Percentiles rank a stretch among this genome's conserved stretches.
Evolutionary conservation across 768 basidiomycete genomes (phyloP).

Genomic region (Russula sp.): DNA sequence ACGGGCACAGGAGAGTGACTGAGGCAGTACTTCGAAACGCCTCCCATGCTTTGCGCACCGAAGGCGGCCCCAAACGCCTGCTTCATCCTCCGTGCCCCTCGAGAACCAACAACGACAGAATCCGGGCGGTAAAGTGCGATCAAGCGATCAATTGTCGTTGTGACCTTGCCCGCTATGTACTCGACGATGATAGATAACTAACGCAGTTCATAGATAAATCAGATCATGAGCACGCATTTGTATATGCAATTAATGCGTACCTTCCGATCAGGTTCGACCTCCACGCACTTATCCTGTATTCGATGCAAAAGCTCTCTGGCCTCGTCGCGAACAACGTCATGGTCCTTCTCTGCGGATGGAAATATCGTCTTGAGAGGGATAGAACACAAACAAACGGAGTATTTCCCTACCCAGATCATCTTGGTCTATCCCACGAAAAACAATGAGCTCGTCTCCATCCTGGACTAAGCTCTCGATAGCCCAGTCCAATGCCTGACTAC

Average conservation of each 20-base stretch:
- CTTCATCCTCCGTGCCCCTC: conserved; percentile 55
- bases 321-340: conserved; percentile 72
- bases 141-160: conserved; percentile 83
- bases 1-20: conserved; percentile 93
- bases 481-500: conserved; percentile 87
- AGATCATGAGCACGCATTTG: neutral
- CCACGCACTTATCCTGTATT: conserved; percentile 75
- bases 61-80: conserved; percentile 47
- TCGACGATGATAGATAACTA: conserved; percentile 89
- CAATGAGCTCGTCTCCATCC: conserved; percentile 88
- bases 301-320: conserved; percentile 73
- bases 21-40: conserved; percentile 66
- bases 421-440: conserved; percentile 84
- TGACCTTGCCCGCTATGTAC: conserved; percentile 86
- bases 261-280: conserved; percentile 71
- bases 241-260: conserved; percentile 29
- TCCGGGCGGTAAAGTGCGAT: conserved; percentile 90
- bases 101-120: conserved; percentile 87
- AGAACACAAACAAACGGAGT: neutral
- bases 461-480: conserved; percentile 75
- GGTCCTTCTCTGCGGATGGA: conserved; percentile 54
- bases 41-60: conserved; percentile 50
- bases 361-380: neutral
- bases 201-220: neutral
- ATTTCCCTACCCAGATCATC: conserved; percentile 63